Conservation (phyloP, 2,329 filamentous ascomycete genomes). For the Diaporthe batatas region DNA sequence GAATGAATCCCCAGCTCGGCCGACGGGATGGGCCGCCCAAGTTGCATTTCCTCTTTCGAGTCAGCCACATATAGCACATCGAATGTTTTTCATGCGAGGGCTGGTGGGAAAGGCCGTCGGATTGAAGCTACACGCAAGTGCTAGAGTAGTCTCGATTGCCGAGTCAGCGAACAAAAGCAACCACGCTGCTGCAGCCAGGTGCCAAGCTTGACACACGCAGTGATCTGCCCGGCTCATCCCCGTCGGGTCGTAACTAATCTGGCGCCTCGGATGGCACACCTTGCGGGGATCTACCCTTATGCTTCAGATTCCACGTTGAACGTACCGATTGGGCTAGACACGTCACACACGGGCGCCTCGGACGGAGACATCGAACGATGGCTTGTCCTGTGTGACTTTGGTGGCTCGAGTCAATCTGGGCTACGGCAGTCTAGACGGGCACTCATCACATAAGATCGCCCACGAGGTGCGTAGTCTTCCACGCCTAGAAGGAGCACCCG, state of each 20-base stretch:
- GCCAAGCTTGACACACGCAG: conserved; percentile 28
- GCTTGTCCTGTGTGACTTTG: conserved; percentile 19
- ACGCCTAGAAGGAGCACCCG: conserved; percentile 1
- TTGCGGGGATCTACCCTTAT: conserved; percentile 31
- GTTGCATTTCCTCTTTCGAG: neutral
- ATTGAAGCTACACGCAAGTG: conserved; percentile 10
- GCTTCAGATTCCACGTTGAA: conserved; percentile 28
- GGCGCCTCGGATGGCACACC: neutral
- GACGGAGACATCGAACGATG: conserved; percentile 41
- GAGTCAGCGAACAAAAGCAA: conserved; percentile 37
- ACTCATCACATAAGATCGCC: conserved; percentile 34
- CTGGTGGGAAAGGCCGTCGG: conserved; percentile 8
- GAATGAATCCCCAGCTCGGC: neutral
- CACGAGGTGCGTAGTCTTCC: conserved; percentile 26
- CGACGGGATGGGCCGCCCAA: conserved; percentile 35
- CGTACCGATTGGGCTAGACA: conserved; percentile 36
- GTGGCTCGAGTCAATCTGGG: conserved; percentile 34
- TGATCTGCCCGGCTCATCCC: conserved; percentile 19
- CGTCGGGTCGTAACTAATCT: conserved; percentile 10
- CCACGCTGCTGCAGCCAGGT: conserved; percentile 2
- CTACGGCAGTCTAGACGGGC: conserved; percentile 19
- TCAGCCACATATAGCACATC: conserved; percentile 38
- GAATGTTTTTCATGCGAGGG: conserved; percentile 37
- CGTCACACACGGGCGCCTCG: conserved; percentile 33
- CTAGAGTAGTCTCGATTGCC: conserved; percentile 20